phyloP scores from a whole-genome alignment of 1,284 basidiomycete species.

The Fomitopsis pinicola region DNA sequence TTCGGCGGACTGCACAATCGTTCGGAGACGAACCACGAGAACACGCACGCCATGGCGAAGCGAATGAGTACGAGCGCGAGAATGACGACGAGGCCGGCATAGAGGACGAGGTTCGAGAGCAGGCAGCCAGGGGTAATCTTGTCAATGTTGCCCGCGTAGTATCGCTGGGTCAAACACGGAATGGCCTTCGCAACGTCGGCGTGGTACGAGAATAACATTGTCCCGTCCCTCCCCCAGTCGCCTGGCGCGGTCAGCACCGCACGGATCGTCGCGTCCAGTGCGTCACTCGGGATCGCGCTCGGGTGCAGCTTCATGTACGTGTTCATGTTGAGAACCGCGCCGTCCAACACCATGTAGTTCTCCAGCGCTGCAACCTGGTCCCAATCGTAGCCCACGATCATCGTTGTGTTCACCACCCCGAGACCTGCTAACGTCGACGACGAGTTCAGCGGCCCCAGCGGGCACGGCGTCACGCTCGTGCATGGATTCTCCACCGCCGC shows the following conservation, averaged over 20 bases:
- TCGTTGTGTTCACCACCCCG: constrained; percentile 58
- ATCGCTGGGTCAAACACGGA: constrained; percentile 80
- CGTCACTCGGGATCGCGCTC: constrained; percentile 64
- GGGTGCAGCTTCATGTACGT: constrained; percentile 83
- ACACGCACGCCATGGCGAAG: constrained; percentile 94
- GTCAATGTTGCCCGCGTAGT: constrained; percentile 93
- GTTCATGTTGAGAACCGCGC: constrained; percentile 89
- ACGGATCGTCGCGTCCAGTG: constrained; percentile 83
- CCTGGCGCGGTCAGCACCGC: constrained; percentile 54
- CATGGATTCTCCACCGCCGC: constrained; percentile 80
- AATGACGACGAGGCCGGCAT: constrained; percentile 89
- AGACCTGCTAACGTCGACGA: constrained; percentile 57
- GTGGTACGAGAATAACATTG: constrained; percentile 77
- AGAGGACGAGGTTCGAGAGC: constrained; percentile 86
- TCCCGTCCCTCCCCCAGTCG: constrained; percentile 82
- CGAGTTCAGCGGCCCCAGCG: constrained; percentile 53
- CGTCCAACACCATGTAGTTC: constrained; percentile 88
- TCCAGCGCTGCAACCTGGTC: constrained; percentile 64
- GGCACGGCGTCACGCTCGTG: constrained; percentile 50
- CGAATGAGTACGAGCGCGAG: constrained; percentile 87
- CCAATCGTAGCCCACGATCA: constrained; percentile 86
- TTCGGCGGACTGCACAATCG: constrained; percentile 73
- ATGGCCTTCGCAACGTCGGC: constrained; percentile 64
- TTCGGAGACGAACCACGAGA: constrained; percentile 92
- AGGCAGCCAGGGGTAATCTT: constrained; percentile 97